Percentiles rank a stretch among this genome's conserved stretches.
Evolutionary conservation across 345 rosid genomes (phyloP).

Genomic region (Citrus unshiu): DNA sequence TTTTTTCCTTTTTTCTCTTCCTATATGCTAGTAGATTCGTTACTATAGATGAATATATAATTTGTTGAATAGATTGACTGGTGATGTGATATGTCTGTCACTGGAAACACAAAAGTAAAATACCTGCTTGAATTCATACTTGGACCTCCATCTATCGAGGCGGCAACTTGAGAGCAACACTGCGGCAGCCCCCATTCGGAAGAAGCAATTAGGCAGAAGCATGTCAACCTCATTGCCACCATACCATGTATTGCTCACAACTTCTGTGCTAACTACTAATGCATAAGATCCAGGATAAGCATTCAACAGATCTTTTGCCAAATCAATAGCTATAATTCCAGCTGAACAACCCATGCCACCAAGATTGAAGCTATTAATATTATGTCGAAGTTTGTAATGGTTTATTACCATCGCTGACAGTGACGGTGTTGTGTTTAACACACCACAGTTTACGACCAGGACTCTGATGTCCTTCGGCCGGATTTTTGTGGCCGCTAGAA

Average conservation of each 20-base stretch:
- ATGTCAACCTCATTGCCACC: constrained; percentile 48
- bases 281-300: constrained; percentile 58
- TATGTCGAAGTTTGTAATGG: constrained; percentile 60
- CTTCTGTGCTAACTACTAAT: constrained; percentile 64
- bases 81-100: not conserved
- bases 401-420: constrained; percentile 70
- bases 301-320: constrained; percentile 52
- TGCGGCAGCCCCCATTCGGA: constrained; percentile 78
- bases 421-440: constrained; percentile 66
- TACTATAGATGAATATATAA: not conserved
- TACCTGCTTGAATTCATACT: constrained; percentile 58
- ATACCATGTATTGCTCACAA: constrained; percentile 59
- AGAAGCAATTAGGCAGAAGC: constrained; percentile 71
- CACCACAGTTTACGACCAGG: constrained; percentile 65
- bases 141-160: constrained; percentile 55
- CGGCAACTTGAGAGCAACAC: constrained; percentile 57
- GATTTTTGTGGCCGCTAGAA: constrained; percentile 50
- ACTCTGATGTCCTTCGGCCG: constrained; percentile 45
- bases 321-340: constrained; percentile 64
- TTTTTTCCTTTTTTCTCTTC: no score
- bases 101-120: no score
- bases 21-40: not conserved
- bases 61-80: not conserved
- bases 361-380: constrained; percentile 64
- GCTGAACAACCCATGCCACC: constrained; percentile 87